Evolutionary conservation across 225 moss, liverwort and hornwort genomes (phyloP).

Genomic region (Bryum argenteum): DNA sequence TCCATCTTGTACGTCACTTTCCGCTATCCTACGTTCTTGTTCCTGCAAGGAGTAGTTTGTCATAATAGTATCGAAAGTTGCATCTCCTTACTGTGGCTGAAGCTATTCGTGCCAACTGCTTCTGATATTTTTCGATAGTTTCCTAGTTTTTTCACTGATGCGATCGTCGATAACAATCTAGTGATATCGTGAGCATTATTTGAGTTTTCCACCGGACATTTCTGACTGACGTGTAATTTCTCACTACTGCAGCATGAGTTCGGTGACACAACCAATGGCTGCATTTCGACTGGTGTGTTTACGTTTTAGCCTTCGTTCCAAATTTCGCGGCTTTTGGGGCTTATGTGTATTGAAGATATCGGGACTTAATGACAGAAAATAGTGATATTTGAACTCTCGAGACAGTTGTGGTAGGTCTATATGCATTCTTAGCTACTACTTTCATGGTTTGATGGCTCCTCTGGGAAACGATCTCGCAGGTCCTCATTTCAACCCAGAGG

Average conservation of each 20-base stretch:
- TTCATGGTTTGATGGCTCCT: constrained; percentile 3
- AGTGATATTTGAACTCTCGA: too few species aligned
- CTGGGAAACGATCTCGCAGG: constrained; percentile 41
- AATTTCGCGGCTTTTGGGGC: not conserved
- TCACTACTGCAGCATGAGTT: constrained; percentile 62
- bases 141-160: not conserved
- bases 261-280: constrained; percentile 90
- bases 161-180: not conserved
- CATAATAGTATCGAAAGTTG: too few species aligned
- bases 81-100: too few species aligned
- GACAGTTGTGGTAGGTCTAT: not conserved
- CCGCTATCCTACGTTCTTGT: too few species aligned
- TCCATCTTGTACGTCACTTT: constrained; percentile 61
- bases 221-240: constrained; percentile 22
- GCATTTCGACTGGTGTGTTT: constrained; percentile 71
- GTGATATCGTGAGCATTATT: not conserved
- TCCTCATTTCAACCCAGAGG: constrained; percentile 78
- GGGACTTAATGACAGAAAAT: too few species aligned
- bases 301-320: not conserved
- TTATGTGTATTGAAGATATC: not conserved
- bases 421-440: not conserved
- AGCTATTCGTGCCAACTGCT: too few species aligned
- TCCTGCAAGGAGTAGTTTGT: too few species aligned
- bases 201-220: not conserved
- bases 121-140: not conserved